Base-by-base conservation (phyloP, 495 filamentous ascomycete genomes). In the Tuber indicum region DNA sequence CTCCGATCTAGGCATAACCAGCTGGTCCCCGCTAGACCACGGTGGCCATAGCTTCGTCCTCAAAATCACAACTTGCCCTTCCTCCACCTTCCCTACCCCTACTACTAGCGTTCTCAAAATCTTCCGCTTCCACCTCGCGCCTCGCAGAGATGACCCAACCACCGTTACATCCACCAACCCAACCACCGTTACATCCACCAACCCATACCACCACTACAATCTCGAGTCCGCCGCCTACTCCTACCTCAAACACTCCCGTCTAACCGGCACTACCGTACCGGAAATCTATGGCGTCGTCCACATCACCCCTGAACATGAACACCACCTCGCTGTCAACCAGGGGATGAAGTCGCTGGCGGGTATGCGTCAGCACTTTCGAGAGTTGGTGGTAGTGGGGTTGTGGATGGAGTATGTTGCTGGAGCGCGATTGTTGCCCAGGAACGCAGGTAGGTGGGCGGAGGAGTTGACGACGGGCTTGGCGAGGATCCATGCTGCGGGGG, bases 41-140 rank as follows among this genome's bases (percentile, higher is more conserved):
- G 77, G 77, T 45, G 77, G 77, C 26, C 77, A 79, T 45, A 79
- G 77, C 58, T 79, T 79, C 44, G 75, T 79, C 3, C 74, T 79
- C 32, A 79, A 79, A n/a, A 69, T 79, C 17, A 58, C 62, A 23
- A 74, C 43, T 36, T 42, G 23, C 7, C 69, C 46, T 39, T 42
- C 26, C 3, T n/a, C 12, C 16, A n/a, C 17, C 39, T 45, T 39
- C 17, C 47, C 9, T 45, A 74, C 44, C 4, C 0, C 10, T 42
- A 16, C 41, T 21, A 69, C 71, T 21, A 71, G 21, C 23, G 26
- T 26, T 12, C 36, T 47, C 42, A 69, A 66, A 43, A 32, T 66
- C 58, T 14, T 46, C 43, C 26, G 26, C 72, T 52, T 74, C 72
- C 72, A 41, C 72, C 72, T 43, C 36, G 19, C 26, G 47, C 36